phyloP scores from a whole-genome alignment of 2,329 filamentous ascomycete species.

The Penicillium janthinellum region DNA sequence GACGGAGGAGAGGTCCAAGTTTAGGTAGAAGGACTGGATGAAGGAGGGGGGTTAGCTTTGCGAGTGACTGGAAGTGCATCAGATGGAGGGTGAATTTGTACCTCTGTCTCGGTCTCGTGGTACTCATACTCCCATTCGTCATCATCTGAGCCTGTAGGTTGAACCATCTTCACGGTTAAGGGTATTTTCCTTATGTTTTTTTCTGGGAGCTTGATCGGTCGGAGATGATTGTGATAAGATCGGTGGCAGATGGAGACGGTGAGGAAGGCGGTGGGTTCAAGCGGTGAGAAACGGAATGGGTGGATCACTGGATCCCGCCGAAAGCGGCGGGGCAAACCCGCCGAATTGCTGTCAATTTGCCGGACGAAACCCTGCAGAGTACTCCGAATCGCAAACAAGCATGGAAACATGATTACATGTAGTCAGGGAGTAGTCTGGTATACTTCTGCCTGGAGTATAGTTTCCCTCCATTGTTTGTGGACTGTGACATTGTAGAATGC shows the following conservation, averaged over 20 bases:
- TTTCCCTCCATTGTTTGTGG: neutral
- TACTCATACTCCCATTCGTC: slow-evolving; percentile 66
- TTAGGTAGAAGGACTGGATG: slow-evolving; percentile 56
- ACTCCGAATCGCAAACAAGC: neutral
- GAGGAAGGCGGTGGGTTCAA: neutral
- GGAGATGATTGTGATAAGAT: slow-evolving; percentile 8
- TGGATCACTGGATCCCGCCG: neutral
- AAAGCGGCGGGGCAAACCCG: neutral
- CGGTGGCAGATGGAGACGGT: neutral
- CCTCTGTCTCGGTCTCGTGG: slow-evolving; percentile 55
- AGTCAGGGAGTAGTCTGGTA: too few relatives aligned
- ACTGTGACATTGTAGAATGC: neutral
- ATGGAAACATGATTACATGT: too few relatives aligned
- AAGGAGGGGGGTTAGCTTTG: neutral
- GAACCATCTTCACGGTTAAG: slow-evolving; percentile 13
- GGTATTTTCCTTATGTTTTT: neutral
- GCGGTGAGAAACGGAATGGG: slow-evolving; percentile 3
- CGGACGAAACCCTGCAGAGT: neutral
- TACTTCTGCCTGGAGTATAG: neutral
- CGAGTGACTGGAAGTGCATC: neutral
- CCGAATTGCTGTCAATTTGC: neutral
- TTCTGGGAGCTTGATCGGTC: neutral
- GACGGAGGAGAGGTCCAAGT: slow-evolving; percentile 57
- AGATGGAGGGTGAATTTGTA: slow-evolving; percentile 25
- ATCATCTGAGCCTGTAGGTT: slow-evolving; percentile 40